These are phyloP conservation scores for Nakaseomyces delphensis DNA, from an alignment of 1,139 yeast genomes.

Conservation along the genomic window DNA sequence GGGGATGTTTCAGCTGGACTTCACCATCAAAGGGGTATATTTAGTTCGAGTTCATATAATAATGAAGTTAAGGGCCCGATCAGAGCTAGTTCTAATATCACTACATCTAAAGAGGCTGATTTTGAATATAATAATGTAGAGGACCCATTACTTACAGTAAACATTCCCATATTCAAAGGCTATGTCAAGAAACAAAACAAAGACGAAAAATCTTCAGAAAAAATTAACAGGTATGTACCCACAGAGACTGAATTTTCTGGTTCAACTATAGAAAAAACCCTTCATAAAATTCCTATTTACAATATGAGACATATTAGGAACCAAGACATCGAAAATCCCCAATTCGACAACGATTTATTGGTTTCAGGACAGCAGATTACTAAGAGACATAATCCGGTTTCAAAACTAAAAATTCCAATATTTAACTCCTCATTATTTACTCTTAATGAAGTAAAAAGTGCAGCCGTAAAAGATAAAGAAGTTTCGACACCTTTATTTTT, in stretches of 20 bases:
- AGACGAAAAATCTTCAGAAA: background rate
- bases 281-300: background rate
- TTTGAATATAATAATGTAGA: slow-evolving; percentile 2
- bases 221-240: background rate
- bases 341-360: background rate
- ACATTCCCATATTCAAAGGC: slow-evolving; percentile 4
- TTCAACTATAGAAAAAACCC: background rate
- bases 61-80: background rate
- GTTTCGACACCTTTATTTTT: background rate
- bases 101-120: background rate
- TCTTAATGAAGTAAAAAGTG: background rate
- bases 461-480: background rate
- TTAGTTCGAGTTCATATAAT: background rate
- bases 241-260: background rate
- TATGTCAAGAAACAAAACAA: background rate
- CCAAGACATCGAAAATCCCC: background rate
- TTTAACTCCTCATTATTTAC: slow-evolving; percentile 13
- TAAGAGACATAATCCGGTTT: background rate
- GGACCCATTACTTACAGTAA: slow-evolving; percentile 1
- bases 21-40: no score
- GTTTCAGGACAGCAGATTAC: background rate
- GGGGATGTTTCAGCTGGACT: no score
- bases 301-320: background rate
- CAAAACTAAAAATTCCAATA: slow-evolving; percentile 16
- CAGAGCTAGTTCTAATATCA: background rate